Percentiles rank a stretch among this genome's conserved stretches.
Conservation (phyloP, 2,329 filamentous ascomycete species). For the Botrytis fragariae region DNA sequence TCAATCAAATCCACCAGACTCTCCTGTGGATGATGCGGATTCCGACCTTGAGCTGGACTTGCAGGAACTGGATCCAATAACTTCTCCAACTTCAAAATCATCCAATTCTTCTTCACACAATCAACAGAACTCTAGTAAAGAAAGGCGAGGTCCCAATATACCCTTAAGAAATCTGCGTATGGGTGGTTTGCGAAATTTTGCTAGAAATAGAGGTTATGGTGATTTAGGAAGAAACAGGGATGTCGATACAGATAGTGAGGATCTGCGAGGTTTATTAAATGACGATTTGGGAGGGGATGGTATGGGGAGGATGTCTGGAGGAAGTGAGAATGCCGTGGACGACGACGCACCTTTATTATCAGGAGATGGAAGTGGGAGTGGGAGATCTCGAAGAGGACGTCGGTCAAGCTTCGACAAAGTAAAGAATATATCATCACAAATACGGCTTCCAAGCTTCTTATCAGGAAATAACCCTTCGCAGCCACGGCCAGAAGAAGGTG, state of each 20-base stretch:
- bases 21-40: constrained; percentile 66
- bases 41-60: constrained; percentile 74
- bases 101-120: constrained; percentile 32
- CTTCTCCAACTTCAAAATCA: constrained; percentile 30
- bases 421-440: constrained; percentile 49
- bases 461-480: constrained; percentile 40
- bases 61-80: constrained; percentile 70
- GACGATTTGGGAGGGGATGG: constrained; percentile 52
- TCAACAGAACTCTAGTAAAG: constrained; percentile 34
- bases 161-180: constrained; percentile 70
- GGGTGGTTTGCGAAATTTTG: constrained; percentile 57
- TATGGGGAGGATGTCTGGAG: constrained; percentile 57
- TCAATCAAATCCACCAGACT: constrained; percentile 52
- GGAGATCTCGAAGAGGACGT: constrained; percentile 26
- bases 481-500: constrained; percentile 34
- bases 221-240: constrained; percentile 57
- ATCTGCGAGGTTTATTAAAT: constrained; percentile 64
- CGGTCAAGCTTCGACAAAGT: constrained; percentile 44
- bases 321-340: constrained; percentile 53
- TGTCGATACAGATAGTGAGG: constrained; percentile 56
- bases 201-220: constrained; percentile 52
- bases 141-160: constrained; percentile 48
- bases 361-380: constrained; percentile 22
- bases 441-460: constrained; percentile 69
- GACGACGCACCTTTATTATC: constrained; percentile 75